Conservation (phyloP, 208 protist genomes). For the Acanthamoeba rhysodes region DNA sequence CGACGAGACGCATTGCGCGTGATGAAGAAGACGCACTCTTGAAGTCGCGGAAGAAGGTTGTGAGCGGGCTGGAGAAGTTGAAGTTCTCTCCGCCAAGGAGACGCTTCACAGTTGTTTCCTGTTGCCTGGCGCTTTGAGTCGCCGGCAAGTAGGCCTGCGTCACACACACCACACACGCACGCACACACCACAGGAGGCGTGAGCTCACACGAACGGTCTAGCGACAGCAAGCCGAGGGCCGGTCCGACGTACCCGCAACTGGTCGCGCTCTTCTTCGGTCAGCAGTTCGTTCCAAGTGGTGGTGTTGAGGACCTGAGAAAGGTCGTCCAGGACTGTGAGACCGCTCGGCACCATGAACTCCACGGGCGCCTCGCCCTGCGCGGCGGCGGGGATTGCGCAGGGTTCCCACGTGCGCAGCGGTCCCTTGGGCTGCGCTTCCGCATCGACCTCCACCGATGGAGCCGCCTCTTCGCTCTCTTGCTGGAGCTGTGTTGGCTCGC, state of each 20-base stretch:
- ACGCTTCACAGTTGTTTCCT: not conserved
- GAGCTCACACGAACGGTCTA: not conserved
- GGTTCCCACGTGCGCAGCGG: not conserved
- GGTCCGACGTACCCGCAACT: not conserved
- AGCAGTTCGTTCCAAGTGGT: constrained; percentile 61
- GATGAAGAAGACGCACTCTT: constrained; percentile 27
- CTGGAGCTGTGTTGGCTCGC: not conserved
- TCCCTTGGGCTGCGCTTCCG: not conserved
- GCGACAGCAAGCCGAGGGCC: not conserved
- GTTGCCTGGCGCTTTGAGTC: not conserved
- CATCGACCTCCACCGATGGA: not conserved
- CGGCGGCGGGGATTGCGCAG: not conserved
- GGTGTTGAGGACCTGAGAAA: constrained; percentile 55
- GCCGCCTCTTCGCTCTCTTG: not conserved
- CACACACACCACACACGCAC: not conserved
- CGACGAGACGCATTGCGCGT: not conserved
- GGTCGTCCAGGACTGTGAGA: not conserved
- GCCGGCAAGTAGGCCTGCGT: constrained; percentile 11
- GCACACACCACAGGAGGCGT: not conserved
- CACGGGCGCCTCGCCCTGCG: not conserved
- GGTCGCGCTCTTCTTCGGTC: constrained; percentile 46
- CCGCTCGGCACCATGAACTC: constrained; percentile 16
- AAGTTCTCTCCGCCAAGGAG: constrained; percentile 57
- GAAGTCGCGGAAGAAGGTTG: constrained; percentile 11
- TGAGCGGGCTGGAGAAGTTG: constrained; percentile 44